A percentile compares a stretch with the other conserved stretches of the same genome.
These are phyloP conservation scores for Aureobasidium sp. DNA, from an alignment of 2,329 filamentous ascomycete species.

Conservation along the genomic window DNA sequence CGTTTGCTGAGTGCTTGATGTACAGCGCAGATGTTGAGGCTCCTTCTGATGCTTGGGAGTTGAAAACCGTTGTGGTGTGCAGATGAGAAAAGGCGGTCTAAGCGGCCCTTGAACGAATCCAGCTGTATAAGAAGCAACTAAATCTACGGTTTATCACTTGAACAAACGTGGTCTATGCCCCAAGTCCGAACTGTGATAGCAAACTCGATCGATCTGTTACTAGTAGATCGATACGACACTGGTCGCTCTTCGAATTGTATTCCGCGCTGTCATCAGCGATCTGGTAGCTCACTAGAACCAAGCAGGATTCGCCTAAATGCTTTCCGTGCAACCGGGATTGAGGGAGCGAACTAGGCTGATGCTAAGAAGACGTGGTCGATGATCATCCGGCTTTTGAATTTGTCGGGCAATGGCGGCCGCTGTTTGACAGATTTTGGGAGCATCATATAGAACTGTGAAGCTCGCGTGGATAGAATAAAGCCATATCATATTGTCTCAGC, in stretches of 20 bases:
- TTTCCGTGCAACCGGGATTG: background rate
- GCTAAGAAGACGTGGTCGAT: no score
- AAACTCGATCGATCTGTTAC: no score
- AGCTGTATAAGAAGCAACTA: no score
- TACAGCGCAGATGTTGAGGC: background rate
- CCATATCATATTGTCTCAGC: conserved; percentile 3
- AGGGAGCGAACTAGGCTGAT: background rate
- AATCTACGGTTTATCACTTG: no score
- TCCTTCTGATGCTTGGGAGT: no score
- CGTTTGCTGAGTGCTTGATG: background rate
- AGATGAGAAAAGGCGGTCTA: no score
- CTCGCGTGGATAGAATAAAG: background rate
- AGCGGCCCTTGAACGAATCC: no score
- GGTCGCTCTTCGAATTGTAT: background rate
- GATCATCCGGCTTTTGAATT: conserved; percentile 1
- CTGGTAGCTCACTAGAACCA: background rate
- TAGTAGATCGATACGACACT: background rate
- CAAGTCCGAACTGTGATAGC: no score
- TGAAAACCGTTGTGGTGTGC: no score
- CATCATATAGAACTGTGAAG: background rate
- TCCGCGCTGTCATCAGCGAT: background rate
- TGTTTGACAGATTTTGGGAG: no score
- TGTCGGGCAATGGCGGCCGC: background rate
- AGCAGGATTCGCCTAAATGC: background rate
- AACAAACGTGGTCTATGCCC: no score